phyloP scores from a whole-genome alignment of 768 basidiomycete species.

The Pleurotus giganteus region DNA sequence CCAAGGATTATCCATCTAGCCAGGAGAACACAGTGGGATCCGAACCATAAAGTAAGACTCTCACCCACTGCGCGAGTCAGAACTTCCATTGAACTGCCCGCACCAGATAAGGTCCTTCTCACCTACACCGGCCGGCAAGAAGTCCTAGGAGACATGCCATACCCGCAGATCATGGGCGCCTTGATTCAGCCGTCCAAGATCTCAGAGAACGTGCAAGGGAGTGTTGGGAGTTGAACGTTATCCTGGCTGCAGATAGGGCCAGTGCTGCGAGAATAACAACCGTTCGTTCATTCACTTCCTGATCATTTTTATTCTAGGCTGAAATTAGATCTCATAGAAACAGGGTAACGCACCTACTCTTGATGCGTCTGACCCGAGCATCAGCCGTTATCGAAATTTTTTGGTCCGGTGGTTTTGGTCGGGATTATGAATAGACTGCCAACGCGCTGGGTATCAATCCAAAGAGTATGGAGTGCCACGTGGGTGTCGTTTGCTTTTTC shows the following conservation, averaged over 20 bases:
- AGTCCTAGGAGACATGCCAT: conserved; percentile 47
- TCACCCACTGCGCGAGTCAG: conserved; percentile 10
- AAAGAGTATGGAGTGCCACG: conserved; percentile 81
- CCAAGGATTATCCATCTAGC: conserved; percentile 5
- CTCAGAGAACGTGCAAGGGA: conserved; percentile 38
- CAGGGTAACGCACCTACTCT: conserved; percentile 79
- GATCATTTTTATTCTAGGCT: conserved; percentile 37
- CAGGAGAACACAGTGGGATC: neutral
- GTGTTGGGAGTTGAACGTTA: conserved; percentile 59
- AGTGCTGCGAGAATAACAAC: conserved; percentile 84
- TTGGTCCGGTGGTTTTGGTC: conserved; percentile 76
- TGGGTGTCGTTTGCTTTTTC: conserved; percentile 30
- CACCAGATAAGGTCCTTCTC: conserved; percentile 55
- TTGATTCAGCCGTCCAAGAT: conserved; percentile 51
- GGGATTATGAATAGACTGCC: conserved; percentile 85
- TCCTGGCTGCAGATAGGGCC: conserved; percentile 61
- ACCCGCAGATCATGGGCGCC: conserved; percentile 48
- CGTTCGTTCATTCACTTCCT: neutral
- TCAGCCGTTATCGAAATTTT: conserved; percentile 87
- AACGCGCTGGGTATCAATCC: conserved; percentile 69
- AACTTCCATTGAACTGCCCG: conserved; percentile 28
- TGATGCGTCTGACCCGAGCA: conserved; percentile 72
- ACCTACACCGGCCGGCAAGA: conserved; percentile 74
- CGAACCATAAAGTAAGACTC: neutral
- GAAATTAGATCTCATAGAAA: conserved; percentile 76